phyloP scores from a whole-genome alignment of 1,284 basidiomycete species.

The Microstroma glucosiphilum region DNA sequence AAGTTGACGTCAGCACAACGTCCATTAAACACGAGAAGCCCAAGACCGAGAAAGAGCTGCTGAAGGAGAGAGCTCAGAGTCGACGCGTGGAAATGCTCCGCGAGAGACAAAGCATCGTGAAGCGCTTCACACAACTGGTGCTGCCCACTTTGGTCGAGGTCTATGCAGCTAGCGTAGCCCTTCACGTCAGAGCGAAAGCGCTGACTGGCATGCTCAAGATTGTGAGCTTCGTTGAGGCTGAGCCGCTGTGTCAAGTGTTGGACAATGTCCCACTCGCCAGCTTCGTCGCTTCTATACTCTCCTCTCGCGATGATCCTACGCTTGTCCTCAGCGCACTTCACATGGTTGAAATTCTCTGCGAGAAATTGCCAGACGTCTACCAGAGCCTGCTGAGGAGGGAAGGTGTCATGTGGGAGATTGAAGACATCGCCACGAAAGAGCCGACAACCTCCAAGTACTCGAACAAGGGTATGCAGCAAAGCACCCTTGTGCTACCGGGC shows the following conservation, averaged over 20 bases:
- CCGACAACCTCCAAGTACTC: slow-evolving; percentile 9
- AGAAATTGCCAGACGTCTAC: slow-evolving; percentile 40
- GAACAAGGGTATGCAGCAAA: too few relatives aligned
- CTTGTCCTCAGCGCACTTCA: slow-evolving; percentile 42
- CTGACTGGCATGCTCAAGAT: slow-evolving; percentile 44
- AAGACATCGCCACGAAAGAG: slow-evolving; percentile 32
- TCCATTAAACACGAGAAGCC: slow-evolving; percentile 25
- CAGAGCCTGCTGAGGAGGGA: slow-evolving; percentile 37
- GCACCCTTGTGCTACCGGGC: background rate
- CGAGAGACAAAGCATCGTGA: slow-evolving; percentile 31
- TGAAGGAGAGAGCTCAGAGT: slow-evolving; percentile 29
- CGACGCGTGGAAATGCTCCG: slow-evolving; percentile 38
- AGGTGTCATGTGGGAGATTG: slow-evolving; percentile 47
- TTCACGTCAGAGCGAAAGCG: slow-evolving; percentile 34
- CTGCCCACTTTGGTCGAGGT: slow-evolving; percentile 45
- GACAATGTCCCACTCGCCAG: slow-evolving; percentile 44
- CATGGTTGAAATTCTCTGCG: slow-evolving; percentile 45
- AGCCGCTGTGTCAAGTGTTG: slow-evolving; percentile 30
- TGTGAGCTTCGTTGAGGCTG: slow-evolving; percentile 39
- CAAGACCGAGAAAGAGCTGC: slow-evolving; percentile 25
- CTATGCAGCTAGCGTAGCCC: slow-evolving; percentile 43
- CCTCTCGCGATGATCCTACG: slow-evolving; percentile 31
- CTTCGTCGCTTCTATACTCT: slow-evolving; percentile 43
- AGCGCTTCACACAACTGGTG: slow-evolving; percentile 43
- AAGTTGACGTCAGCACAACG: slow-evolving; percentile 3